Evolutionary conservation across 2,329 filamentous ascomycete genomes (phyloP), one percentile per base, ranked within the genome.

Genomic region (Hypocrella siamensis): DNA sequence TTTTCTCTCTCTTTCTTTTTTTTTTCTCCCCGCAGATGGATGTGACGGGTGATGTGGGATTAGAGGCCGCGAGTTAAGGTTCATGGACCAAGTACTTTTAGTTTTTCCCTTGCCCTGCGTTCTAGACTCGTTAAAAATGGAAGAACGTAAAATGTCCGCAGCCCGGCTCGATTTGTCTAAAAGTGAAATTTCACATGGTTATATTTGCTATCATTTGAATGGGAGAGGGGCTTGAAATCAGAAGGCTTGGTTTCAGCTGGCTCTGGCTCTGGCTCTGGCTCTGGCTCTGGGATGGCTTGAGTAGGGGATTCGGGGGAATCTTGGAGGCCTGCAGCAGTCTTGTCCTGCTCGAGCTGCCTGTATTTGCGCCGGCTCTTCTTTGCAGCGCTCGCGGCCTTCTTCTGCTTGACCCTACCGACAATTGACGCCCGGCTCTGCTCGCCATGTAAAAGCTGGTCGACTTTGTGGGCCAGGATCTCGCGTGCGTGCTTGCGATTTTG

Each of bases 351-450:
- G 2, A 82, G 52, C 46, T 65, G 65, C 38, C 65, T 65, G 47
- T 88, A 88, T 54, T 93, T 93, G 44, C 83, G 67, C 45, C 76
- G 70, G 34, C 70, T 75, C 67, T 94, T 94, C 59, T 94, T 92
- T 5, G 63, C 67, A 16, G 71, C 70, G 49, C 84, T 90, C 19
- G 75, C 79, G 45, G 80, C 76, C 56, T 71, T 80, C 58, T 69
- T 78, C 39, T 64, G 65, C 49, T 72, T 75, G 26, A 66, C 57
- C 31, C 68, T 69, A 4, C 63, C 70, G 31, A 83, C 75, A 19
- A 84, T 57, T 26, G 68, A 69, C 9, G 66, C 65, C 17, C 83
- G 61, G 46, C 75, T 81, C 40, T 75, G 58, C 16, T 74, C 67
- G 2, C 88, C 88, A 42, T 83, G 77, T 42, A 71, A 61, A 22